phyloP scores from a whole-genome alignment of 2,329 filamentous ascomycete species.

The Phyllachora maydis region DNA sequence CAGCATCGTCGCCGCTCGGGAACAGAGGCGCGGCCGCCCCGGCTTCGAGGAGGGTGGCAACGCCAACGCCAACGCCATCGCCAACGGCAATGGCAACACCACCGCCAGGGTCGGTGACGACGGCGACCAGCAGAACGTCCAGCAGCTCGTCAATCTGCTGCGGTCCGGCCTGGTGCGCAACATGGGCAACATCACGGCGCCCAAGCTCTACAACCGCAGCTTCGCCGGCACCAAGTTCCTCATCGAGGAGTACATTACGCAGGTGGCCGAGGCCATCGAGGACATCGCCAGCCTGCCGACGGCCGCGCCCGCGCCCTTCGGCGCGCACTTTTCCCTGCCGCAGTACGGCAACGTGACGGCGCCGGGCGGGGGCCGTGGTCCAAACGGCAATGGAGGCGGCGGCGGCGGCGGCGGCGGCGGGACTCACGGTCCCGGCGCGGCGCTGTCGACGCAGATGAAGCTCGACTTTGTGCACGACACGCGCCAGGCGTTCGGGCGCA shows the following conservation, averaged over 20 bases:
- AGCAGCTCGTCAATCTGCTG: slow-evolving; percentile 58
- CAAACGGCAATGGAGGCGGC: too few relatives aligned
- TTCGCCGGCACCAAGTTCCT: slow-evolving; percentile 78
- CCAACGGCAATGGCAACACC: too few relatives aligned
- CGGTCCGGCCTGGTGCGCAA: slow-evolving; percentile 67
- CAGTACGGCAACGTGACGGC: neutral
- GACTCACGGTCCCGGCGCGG: slow-evolving; percentile 1
- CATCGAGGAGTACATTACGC: slow-evolving; percentile 77
- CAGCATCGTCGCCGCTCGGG: slow-evolving; percentile 45
- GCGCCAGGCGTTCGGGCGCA: slow-evolving; percentile 71
- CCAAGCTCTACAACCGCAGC: slow-evolving; percentile 63
- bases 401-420: slow-evolving; percentile 1
- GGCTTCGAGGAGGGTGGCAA: too few relatives aligned
- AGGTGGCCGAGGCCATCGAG: slow-evolving; percentile 63
- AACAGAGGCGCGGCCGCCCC: too few relatives aligned
- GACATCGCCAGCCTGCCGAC: slow-evolving; percentile 52
- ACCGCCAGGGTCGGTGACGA: too few relatives aligned
- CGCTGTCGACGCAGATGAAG: slow-evolving; percentile 25
- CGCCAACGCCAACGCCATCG: too few relatives aligned
- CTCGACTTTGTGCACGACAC: slow-evolving; percentile 75
- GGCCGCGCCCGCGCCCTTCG: slow-evolving; percentile 13
- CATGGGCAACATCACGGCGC: slow-evolving; percentile 72
- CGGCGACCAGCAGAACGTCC: slow-evolving; percentile 51
- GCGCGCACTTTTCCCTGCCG: neutral
- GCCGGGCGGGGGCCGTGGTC: neutral